Evolutionary conservation across 768 basidiomycete genomes (phyloP), one percentile per base, ranked within the genome.

Genomic region (Boletus edulis): DNA sequence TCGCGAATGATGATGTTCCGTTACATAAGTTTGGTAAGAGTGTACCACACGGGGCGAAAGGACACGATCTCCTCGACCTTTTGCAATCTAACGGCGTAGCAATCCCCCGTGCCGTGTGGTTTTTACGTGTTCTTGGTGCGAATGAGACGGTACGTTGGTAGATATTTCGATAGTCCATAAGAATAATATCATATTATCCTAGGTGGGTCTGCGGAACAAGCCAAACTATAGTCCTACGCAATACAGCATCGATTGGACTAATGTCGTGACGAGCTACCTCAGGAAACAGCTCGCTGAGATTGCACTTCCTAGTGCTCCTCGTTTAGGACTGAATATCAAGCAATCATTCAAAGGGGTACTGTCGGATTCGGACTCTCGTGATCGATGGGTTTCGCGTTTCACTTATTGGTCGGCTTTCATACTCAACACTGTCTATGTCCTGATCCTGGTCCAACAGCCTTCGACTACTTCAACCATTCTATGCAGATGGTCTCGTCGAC

Each of bases 171-270:
- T 56, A 2, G 10, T 32, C 46, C 47, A 43, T 22, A n/a, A 22
- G n/a, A 32, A 5, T 55, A 15, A 59, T 39, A 20, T n/a, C n/a
- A 20, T 27, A 47, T 29, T 22, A 3, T 46, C 32, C 46, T 57
- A 89, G 89, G 83, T 86, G 20, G 89, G 87, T 29, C 71, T 90
- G 40, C 79, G 88, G 41, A 87, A 90, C 61, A 89, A 88, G 63
- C 87, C 89, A 4, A 69, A 80, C n/a, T 91, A 89, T 68, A 86
- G 89, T 61, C 89, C 90, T 1, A 85, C 80, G 6, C 89, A 89
- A 62, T 92, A 94, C 65, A 91, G 90, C 58, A 70, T 88, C 15
- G 91, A 94, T 54, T 92, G 91, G 89, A 86, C 92, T 3, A 87
- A 83, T 62, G 80, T 90, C 9, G 81, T 94, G 32, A 91, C 88